Base-by-base conservation (phyloP, 2,329 filamentous ascomycete species). In the Chaetoscypha palmicola region DNA sequence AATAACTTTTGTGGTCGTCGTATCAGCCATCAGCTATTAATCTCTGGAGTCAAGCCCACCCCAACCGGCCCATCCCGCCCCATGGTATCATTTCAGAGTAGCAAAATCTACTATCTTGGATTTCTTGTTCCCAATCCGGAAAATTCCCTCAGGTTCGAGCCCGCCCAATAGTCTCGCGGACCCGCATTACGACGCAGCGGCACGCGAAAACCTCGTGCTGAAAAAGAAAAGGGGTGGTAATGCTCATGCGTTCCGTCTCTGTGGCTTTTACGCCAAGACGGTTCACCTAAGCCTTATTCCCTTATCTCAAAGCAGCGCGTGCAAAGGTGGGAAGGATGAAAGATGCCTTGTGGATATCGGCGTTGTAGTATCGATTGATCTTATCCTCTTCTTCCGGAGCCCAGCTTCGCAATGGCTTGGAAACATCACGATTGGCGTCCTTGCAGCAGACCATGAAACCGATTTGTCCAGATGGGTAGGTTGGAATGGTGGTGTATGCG, bases 391-490 rank as follows among this genome's bases (percentile, higher is more conserved):
- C 89, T 70, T 94, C 90, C 53, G 75, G 65, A 52, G 79, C 74
- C 83, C 89, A 94, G 59, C 70, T 74, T 63, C 92, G 84, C 51
- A 96, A 64, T 42, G 92, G 92, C 69, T 82, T 86, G 68, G 78
- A 87, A 64, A 97, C 77, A 69, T 98, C 78, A 66, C 82, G 79
- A 64, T 70, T 80, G 65, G 81, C 73, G 65, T 97, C 91, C 81
- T 98, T 97, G 83, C 77, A 86, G 82, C 92, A 97, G 64, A 98
- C 87, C 90, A 98, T 96, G 83, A 98, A 98, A 65, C 92, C 92
- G 63, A 98, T 98, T 75, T 98, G 92, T 65, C 92, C 92, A 45
- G 88, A 94, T 56, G 92, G 92, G 76, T 98, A 98, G 64, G 92
- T 98, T 48, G 92, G 92, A 68, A 98, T 98, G 61, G 91, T 97